Evolutionary conservation across 2,329 filamentous ascomycete genomes (phyloP), one percentile per base, ranked within the genome.

Genomic region (Curvularia hawaiiensis): DNA sequence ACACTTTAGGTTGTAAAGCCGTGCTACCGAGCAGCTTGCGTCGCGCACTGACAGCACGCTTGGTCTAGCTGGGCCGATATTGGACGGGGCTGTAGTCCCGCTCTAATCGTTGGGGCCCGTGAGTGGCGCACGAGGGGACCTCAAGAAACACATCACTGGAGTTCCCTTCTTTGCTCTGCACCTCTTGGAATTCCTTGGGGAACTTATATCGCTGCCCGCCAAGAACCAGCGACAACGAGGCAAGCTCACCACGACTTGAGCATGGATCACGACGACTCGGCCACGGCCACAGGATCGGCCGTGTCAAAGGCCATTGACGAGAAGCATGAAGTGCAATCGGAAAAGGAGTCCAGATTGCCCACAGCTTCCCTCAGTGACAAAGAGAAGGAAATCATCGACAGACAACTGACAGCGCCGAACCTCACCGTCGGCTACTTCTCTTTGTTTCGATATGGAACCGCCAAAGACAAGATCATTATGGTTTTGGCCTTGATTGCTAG

Each of bases 401-500:
- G 65, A 56, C 80, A 82, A 50, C 55, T 79, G 20, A 73, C 78
- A 30, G 76, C 78, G 18, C 79, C 79, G 1, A 69, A 71, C 1
- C 68, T 78, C 38, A 78, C 77, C 45, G 73, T 82, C 44, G 74
- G 74, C 2, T 82, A 79, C 75, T 63, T 81, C 70, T 67, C 76
- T 63, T 55, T 82, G 7, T 81, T 79, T 65, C 77, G 79, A 33
- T 81, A 81, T 71, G 78, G 79, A 4, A 79, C 74, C 9, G 70
- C 62, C 16, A 76, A 72, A 45, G 78, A 81, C 39, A 57, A 72
- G 7, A 16, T 75, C 3, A 75, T 81, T 54, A 79, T 81, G 71
- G 50, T 66, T 11, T 75, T 91, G 53, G 85, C 88, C 50, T 72
- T 80, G 28, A 67, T 94, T 52, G 85, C 85, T 56, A 84, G 90